Percentiles rank a stretch among this genome's conserved stretches.
These are phyloP conservation scores for Leptographium wingfieldii DNA, from an alignment of 2,329 filamentous ascomycete species.

Conservation along the genomic window DNA sequence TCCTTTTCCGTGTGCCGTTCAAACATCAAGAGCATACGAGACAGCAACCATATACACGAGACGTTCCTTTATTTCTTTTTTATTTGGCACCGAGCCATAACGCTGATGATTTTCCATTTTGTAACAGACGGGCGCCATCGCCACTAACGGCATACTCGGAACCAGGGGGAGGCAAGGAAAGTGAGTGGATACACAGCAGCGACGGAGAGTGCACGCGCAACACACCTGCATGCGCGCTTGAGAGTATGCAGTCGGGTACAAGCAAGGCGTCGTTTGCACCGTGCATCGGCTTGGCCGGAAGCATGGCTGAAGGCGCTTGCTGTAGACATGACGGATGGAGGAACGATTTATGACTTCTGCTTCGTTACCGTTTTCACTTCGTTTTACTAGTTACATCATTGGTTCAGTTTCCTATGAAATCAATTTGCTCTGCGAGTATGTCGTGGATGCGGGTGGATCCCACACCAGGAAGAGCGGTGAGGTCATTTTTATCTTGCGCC, in stretches of 20 bases:
- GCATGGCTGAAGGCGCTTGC: neutral
- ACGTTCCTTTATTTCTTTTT: neutral
- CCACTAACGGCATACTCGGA: slow-evolving; percentile 11
- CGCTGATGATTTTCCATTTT: slow-evolving; percentile 27
- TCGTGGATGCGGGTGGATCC: too few relatives aligned
- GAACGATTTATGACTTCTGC: neutral
- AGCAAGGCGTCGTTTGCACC: neutral
- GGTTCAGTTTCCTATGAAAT: neutral
- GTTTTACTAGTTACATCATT: neutral
- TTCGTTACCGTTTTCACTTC: neutral
- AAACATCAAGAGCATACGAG: neutral
- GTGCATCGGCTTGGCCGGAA: neutral
- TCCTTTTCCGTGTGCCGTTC: neutral
- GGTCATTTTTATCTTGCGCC: too few relatives aligned
- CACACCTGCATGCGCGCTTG: neutral
- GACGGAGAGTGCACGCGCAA: neutral
- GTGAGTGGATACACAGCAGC: neutral
- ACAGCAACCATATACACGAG: slow-evolving; percentile 1
- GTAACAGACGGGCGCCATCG: slow-evolving; percentile 29
- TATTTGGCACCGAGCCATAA: slow-evolving; percentile 7
- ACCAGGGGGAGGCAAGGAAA: neutral
- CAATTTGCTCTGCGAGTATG: too few relatives aligned
- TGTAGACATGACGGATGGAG: neutral
- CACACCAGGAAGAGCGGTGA: too few relatives aligned
- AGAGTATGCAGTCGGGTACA: neutral